Conservation (phyloP, 106 monocot genomes). For the Dendrobium huoshanense region DNA sequence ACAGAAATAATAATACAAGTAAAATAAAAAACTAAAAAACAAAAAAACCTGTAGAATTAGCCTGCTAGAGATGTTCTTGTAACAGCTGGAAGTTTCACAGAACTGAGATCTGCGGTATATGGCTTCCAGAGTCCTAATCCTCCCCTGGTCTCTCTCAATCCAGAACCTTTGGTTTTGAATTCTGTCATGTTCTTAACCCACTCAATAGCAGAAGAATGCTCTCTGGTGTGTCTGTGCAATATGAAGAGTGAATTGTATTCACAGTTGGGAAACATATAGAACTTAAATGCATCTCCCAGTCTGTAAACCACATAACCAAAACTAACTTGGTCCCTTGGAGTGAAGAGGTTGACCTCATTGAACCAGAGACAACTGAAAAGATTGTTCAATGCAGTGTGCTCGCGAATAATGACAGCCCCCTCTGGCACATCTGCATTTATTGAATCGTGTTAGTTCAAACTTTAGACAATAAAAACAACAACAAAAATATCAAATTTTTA, state of each 20-base stretch:
- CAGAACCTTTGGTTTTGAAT: constrained; percentile 32
- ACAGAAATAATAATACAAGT: background rate
- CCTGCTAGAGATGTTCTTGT: constrained; percentile 66
- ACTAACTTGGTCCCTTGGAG: constrained; percentile 91
- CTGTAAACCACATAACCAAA: constrained; percentile 83
- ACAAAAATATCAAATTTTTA: no score
- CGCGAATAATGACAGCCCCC: constrained; percentile 83
- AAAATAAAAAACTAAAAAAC: background rate
- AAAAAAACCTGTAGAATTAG: background rate
- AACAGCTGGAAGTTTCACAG: constrained; percentile 64
- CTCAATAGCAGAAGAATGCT: constrained; percentile 84
- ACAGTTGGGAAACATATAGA: constrained; percentile 96
- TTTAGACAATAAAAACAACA: no score
- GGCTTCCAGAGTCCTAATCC: constrained; percentile 86
- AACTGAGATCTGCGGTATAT: constrained; percentile 68
- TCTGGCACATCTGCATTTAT: constrained; percentile 87
- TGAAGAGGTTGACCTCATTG: constrained; percentile 97
- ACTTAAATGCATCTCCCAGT: constrained; percentile 59
- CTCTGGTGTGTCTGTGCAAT: constrained; percentile 73
- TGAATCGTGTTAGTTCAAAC: background rate
- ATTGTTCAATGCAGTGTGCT: constrained; percentile 83
- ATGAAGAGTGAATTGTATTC: constrained; percentile 93
- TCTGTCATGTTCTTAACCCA: constrained; percentile 88
- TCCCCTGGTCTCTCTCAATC: constrained; percentile 72
- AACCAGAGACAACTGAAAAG: constrained; percentile 98